Percentiles rank a stretch among this genome's conserved stretches.
Evolutionary conservation across 768 basidiomycete species (phyloP).

Genomic region (Naganishia onofrii): DNA sequence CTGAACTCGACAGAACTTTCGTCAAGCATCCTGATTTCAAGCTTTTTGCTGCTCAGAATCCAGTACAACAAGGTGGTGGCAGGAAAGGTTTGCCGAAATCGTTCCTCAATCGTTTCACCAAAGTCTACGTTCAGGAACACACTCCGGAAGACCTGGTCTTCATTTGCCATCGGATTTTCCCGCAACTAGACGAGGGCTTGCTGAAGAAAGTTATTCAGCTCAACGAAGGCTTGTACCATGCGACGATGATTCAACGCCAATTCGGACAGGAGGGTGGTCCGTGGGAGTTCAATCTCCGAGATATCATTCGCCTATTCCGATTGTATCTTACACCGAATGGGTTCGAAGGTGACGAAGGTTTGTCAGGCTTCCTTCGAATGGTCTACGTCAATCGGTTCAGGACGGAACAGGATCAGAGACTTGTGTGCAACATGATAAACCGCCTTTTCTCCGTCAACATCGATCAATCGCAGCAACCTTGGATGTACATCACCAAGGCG

Average conservation of each 20-base stretch:
- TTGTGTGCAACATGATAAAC: slow-evolving; percentile 49
- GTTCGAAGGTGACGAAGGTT: slow-evolving; percentile 55
- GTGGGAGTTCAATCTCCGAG: slow-evolving; percentile 98
- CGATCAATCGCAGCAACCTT: slow-evolving; percentile 53
- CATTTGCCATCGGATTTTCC: slow-evolving; percentile 74
- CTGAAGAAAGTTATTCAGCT: slow-evolving; percentile 76
- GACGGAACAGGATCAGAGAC: slow-evolving; percentile 62
- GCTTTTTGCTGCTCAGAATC: slow-evolving; percentile 97
- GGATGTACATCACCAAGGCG: slow-evolving; percentile 39
- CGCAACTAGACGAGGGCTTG: slow-evolving; percentile 58
- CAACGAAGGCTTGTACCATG: slow-evolving; percentile 68
- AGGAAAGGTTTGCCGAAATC: slow-evolving; percentile 96
- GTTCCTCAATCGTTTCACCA: slow-evolving; percentile 97
- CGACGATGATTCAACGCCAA: slow-evolving; percentile 62
- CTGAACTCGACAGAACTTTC: slow-evolving; percentile 88
- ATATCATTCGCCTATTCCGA: slow-evolving; percentile 82
- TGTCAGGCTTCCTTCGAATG: slow-evolving; percentile 64
- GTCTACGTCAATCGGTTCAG: slow-evolving; percentile 87
- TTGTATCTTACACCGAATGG: slow-evolving; percentile 51
- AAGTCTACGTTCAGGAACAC: slow-evolving; percentile 87
- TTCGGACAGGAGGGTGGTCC: slow-evolving; percentile 81
- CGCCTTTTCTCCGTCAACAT: slow-evolving; percentile 54
- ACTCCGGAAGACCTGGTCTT: slow-evolving; percentile 70
- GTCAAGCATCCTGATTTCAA: slow-evolving; percentile 86
- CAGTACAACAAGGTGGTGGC: slow-evolving; percentile 90